Evolutionary conservation across 257 asterid genomes (phyloP).

Genomic region (Penstemon davidsonii): DNA sequence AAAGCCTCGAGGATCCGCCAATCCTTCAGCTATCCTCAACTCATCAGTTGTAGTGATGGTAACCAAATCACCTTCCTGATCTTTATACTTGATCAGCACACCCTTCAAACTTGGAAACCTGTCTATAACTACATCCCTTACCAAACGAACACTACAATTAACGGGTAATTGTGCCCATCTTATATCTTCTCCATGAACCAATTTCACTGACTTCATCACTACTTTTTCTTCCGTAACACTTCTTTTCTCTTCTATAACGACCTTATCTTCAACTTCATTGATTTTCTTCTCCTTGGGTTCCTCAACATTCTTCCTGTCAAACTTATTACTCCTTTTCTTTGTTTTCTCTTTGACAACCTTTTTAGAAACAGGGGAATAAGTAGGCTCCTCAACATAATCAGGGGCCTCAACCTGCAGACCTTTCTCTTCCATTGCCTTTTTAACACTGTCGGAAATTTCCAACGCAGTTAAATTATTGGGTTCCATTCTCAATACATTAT

Average conservation of each 20-base stretch:
- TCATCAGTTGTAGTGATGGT: slow-evolving; percentile 86
- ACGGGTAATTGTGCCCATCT: slow-evolving; percentile 82
- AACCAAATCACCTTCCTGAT: slow-evolving; percentile 88
- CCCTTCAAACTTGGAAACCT: slow-evolving; percentile 78
- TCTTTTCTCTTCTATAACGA: slow-evolving; percentile 62
- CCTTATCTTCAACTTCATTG: slow-evolving; percentile 61
- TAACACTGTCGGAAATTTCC: slow-evolving; percentile 65
- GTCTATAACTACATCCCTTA: slow-evolving; percentile 69
- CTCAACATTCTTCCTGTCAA: slow-evolving; percentile 41
- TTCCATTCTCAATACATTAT: slow-evolving; percentile 66
- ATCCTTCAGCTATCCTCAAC: slow-evolving; percentile 80
- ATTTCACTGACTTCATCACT: slow-evolving; percentile 59
- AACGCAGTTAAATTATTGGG: slow-evolving; percentile 75
- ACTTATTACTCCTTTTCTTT: slow-evolving; percentile 56
- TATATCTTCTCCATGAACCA: slow-evolving; percentile 82
- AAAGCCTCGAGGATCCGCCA: slow-evolving; percentile 66
- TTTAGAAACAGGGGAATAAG: slow-evolving; percentile 28
- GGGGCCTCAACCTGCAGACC: slow-evolving; percentile 57
- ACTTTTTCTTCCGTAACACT: slow-evolving; percentile 72
- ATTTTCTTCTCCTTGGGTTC: slow-evolving; percentile 52
- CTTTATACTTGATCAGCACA: slow-evolving; percentile 81
- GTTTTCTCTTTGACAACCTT: slow-evolving; percentile 51
- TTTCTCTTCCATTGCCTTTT: slow-evolving; percentile 46
- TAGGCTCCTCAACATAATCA: slow-evolving; percentile 46
- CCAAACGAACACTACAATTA: slow-evolving; percentile 60